Evolutionary conservation across 192 early-diverging fungal genomes (phyloP).

Genomic region (Gonapodya prolifera): DNA sequence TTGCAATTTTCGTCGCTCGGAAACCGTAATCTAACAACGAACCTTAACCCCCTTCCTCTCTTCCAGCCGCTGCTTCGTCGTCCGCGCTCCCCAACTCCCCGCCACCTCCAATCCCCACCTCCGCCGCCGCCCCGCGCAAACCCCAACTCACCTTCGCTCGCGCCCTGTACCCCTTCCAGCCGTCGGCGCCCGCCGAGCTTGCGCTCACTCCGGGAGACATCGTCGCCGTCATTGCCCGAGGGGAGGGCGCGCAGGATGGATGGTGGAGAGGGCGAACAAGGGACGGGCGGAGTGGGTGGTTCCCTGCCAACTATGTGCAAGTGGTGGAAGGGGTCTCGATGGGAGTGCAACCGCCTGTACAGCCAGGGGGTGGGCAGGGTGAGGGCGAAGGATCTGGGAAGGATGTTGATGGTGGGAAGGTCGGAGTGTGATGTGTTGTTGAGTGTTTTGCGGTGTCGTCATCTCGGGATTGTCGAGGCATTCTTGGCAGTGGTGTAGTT

Average conservation of each 20-base stretch:
- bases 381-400: neutral
- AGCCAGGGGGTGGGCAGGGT: neutral
- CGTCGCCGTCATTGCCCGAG: slow-evolving; percentile 76
- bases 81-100: slow-evolving; percentile 9
- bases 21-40: neutral
- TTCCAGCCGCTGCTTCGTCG: neutral
- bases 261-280: slow-evolving; percentile 90
- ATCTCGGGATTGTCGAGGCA: too few species aligned
- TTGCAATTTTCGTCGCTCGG: too few species aligned
- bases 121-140: slow-evolving; percentile 19
- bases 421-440: neutral
- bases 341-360: neutral
- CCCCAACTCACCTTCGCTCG: slow-evolving; percentile 72
- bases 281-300: slow-evolving; percentile 70
- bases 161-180: slow-evolving; percentile 73
- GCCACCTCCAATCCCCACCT: slow-evolving; percentile 13
- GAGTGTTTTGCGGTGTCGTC: too few species aligned
- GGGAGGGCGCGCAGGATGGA: slow-evolving; percentile 54
- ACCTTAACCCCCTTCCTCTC: neutral
- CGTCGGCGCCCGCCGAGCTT: slow-evolving; percentile 67
- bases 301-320: slow-evolving; percentile 87
- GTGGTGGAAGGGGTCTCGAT: neutral
- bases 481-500: too few species aligned
- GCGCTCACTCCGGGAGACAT: slow-evolving; percentile 74
- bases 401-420: neutral